Evolutionary conservation across 306 rosid genomes (phyloP).

Genomic region (Alnus glutinosa): DNA sequence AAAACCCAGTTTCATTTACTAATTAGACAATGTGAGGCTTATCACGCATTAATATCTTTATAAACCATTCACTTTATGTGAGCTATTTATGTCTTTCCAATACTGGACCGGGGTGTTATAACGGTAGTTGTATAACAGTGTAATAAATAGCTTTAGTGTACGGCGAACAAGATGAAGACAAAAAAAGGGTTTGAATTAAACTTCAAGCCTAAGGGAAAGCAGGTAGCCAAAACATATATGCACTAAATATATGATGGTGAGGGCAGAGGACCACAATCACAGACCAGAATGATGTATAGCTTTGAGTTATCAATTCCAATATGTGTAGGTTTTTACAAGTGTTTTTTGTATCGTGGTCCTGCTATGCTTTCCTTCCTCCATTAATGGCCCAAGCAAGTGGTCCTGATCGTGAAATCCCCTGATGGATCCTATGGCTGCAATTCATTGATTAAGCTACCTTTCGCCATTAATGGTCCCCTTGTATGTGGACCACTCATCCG

Average conservation of each 20-base stretch:
- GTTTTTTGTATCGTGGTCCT: conserved; percentile 30
- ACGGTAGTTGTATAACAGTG: too few species aligned
- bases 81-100: too few species aligned
- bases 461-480: conserved; percentile 42
- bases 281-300: conserved; percentile 28
- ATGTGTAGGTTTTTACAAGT: conserved; percentile 34
- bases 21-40: too few species aligned
- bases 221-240: too few species aligned
- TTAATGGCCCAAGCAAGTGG: conserved; percentile 27
- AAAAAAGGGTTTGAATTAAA: neutral
- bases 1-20: too few species aligned
- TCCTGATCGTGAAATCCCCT: conserved; percentile 34
- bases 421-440: conserved; percentile 34
- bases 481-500: conserved; percentile 48
- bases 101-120: too few species aligned
- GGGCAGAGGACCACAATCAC: conserved; percentile 46
- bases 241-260: conserved; percentile 19
- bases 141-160: too few species aligned
- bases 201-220: too few species aligned
- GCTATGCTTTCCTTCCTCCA: conserved; percentile 25
- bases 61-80: too few species aligned
- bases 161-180: neutral
- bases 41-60: too few species aligned
- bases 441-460: conserved; percentile 45
- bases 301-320: conserved; percentile 48